A percentile compares a stretch with the other conserved stretches of the same genome.
phyloP scores from a whole-genome alignment of 495 filamentous ascomycete genomes.

The Xylaria telfairii region DNA sequence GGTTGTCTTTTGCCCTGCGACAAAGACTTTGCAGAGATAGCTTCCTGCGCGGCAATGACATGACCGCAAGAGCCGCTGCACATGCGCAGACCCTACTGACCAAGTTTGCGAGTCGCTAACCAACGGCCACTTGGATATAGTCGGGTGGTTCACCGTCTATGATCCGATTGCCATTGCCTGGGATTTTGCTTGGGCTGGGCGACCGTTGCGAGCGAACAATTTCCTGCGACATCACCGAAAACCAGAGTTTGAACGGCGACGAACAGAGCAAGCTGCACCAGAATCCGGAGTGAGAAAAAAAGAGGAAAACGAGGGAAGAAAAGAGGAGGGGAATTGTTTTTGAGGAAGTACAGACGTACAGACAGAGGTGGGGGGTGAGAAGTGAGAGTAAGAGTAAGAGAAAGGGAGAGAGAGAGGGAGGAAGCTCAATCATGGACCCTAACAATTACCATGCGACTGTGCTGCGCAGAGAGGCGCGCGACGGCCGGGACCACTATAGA shows the following conservation, averaged over 20 bases:
- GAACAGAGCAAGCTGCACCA: too few species aligned
- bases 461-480: slow-evolving; percentile 49
- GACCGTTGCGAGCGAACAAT: slow-evolving; percentile 1
- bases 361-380: neutral
- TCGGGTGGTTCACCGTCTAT: slow-evolving; percentile 16
- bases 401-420: neutral
- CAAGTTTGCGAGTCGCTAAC: neutral
- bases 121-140: neutral
- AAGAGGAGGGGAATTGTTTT: neutral
- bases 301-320: neutral
- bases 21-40: slow-evolving; percentile 11
- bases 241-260: neutral
- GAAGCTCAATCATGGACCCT: slow-evolving; percentile 42
- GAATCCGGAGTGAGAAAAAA: neutral
- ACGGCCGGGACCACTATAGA: slow-evolving; percentile 41
- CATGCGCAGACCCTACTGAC: neutral
- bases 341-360: too few species aligned
- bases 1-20: neutral
- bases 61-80: neutral
- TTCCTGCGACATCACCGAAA: neutral
- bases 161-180: neutral
- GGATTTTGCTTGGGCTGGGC: slow-evolving; percentile 5
- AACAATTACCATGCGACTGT: slow-evolving; percentile 53
- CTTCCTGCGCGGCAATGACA: neutral
- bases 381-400: slow-evolving; percentile 14